Evolutionary conservation across 257 asterid species (phyloP).

Genomic region (Rauvolfia tetraphylla): DNA sequence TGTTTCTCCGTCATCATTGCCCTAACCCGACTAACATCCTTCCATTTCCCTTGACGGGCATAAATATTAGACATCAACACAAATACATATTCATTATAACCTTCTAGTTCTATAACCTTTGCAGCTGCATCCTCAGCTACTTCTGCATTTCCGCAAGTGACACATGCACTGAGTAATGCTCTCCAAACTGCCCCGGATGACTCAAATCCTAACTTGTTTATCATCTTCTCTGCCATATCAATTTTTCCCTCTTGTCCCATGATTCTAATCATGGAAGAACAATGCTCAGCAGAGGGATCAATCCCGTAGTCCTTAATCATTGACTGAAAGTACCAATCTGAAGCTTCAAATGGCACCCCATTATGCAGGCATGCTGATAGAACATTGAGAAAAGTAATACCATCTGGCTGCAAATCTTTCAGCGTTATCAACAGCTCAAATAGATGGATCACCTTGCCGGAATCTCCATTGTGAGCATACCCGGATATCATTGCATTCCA

Average conservation of each 20-base stretch:
- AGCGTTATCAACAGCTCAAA: conserved; percentile 44
- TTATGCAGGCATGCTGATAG: conserved; percentile 68
- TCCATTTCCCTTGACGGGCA: conserved; percentile 53
- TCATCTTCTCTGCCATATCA: conserved; percentile 49
- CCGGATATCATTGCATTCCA: conserved; percentile 85
- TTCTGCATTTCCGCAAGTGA: conserved; percentile 36
- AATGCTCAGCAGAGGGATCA: conserved; percentile 61
- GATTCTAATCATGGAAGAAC: conserved; percentile 57
- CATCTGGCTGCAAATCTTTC: conserved; percentile 46
- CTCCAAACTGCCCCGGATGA: conserved; percentile 57
- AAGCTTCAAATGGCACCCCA: conserved; percentile 32
- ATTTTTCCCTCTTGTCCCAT: conserved; percentile 65
- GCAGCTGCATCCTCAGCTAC: conserved; percentile 53
- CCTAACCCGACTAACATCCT: conserved; percentile 41
- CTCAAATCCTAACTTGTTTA: conserved; percentile 38
- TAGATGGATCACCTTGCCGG: conserved; percentile 41
- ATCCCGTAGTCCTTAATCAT: conserved; percentile 42
- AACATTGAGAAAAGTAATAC: conserved; percentile 63
- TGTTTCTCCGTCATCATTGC: conserved; percentile 52
- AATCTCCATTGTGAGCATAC: conserved; percentile 53
- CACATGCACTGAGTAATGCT: conserved; percentile 58
- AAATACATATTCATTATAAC: conserved; percentile 46
- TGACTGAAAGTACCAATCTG: conserved; percentile 36
- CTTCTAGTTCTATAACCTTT: conserved; percentile 53
- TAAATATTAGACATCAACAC: conserved; percentile 57